Conservation (phyloP, 2,329 filamentous ascomycete species). For the Pezicula radicicola region DNA sequence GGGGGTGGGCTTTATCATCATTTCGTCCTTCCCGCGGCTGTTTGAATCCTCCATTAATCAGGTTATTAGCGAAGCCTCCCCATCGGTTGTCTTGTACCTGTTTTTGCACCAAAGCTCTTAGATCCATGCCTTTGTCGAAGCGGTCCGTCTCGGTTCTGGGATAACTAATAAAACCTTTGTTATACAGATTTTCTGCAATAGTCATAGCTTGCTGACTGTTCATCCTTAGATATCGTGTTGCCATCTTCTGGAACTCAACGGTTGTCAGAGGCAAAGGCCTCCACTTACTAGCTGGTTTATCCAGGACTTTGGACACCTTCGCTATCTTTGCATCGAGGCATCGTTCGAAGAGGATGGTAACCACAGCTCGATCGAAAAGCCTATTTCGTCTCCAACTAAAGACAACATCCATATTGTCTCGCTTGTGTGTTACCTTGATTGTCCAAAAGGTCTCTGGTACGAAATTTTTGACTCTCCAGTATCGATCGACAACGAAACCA, state of each 20-base stretch:
- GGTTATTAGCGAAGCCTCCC: constrained; percentile 75
- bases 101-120: constrained; percentile 76
- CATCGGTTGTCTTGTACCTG: constrained; percentile 75
- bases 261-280: constrained; percentile 92
- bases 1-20: constrained; percentile 96
- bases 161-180: constrained; percentile 95
- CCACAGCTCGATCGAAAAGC: constrained; percentile 83
- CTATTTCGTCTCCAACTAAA: constrained; percentile 82
- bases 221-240: constrained; percentile 85
- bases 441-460: constrained; percentile 90
- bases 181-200: constrained; percentile 83
- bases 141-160: constrained; percentile 96
- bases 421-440: constrained; percentile 78
- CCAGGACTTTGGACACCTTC: constrained; percentile 79
- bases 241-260: constrained; percentile 94
- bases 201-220: constrained; percentile 89
- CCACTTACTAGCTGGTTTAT: constrained; percentile 92
- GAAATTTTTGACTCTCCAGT: constrained; percentile 91
- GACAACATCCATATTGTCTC: constrained; percentile 74
- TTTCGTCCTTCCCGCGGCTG: constrained; percentile 80
- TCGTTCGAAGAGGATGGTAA: constrained; percentile 79
- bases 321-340: constrained; percentile 76
- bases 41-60: constrained; percentile 74
- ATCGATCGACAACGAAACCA: constrained; percentile 95
- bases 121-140: constrained; percentile 86